Evolutionary conservation across 768 basidiomycete genomes (phyloP).

Genomic region (Russula sp.): DNA sequence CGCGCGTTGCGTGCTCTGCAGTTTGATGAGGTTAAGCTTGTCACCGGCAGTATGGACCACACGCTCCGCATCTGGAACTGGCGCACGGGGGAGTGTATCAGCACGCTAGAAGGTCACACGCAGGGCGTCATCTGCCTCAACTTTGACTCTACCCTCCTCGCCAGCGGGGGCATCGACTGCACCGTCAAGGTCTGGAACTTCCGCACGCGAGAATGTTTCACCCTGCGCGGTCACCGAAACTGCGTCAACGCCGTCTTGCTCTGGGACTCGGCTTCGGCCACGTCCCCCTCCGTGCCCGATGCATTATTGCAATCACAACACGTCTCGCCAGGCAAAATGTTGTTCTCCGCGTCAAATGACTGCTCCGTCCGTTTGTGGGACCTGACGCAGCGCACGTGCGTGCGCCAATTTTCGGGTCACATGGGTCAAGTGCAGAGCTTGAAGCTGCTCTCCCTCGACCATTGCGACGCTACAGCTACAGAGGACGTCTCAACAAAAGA

Average conservation of each 20-base stretch:
- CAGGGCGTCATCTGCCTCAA: constrained; percentile 88
- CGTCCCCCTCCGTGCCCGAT: constrained; percentile 26
- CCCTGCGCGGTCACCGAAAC: constrained; percentile 84
- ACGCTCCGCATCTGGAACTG: constrained; percentile 96
- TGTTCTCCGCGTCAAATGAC: constrained; percentile 96
- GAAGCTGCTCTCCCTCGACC: constrained; percentile 64
- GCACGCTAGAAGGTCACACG: constrained; percentile 83
- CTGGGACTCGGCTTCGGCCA: constrained; percentile 59
- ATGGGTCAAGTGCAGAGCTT: constrained; percentile 93
- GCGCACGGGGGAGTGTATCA: constrained; percentile 81
- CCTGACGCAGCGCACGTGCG: constrained; percentile 67
- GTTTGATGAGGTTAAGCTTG: constrained; percentile 91
- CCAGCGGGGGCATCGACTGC: constrained; percentile 88
- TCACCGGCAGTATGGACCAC: constrained; percentile 94
- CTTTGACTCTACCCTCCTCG: constrained; percentile 87
- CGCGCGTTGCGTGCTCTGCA: constrained; percentile 88
- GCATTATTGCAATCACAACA: constrained; percentile 36
- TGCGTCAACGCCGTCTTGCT: constrained; percentile 95
- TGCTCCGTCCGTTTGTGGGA: constrained; percentile 94
- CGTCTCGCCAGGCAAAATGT: constrained; percentile 83
- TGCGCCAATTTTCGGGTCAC: constrained; percentile 82
- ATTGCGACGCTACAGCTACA: background rate
- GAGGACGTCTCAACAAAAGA: background rate
- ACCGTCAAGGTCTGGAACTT: constrained; percentile 96
- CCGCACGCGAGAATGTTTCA: constrained; percentile 85